Evolutionary conservation across 768 basidiomycete species (phyloP).

Genomic region (Neoboletus subvelutipes): DNA sequence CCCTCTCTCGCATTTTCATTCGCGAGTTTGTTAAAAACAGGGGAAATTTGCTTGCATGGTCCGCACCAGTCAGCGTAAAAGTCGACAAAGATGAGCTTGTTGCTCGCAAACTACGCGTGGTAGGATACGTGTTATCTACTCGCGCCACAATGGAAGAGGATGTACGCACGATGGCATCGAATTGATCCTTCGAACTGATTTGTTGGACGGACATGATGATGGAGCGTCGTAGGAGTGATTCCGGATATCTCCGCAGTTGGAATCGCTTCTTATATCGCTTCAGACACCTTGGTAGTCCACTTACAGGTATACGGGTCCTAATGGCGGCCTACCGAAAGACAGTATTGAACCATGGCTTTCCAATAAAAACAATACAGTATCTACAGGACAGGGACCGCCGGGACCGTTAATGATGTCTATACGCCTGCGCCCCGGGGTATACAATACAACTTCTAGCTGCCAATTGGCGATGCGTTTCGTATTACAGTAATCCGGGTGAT

Average conservation of each 20-base stretch:
- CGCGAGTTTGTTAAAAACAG: constrained; percentile 6
- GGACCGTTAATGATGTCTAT: too few relatives aligned
- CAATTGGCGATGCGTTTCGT: not conserved
- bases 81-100: constrained; percentile 16
- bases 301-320: too few relatives aligned
- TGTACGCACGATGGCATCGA: constrained; percentile 6
- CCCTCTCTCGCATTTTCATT: constrained; percentile 7
- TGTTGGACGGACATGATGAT: constrained; percentile 1
- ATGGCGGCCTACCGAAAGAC: too few relatives aligned
- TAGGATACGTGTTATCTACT: not conserved
- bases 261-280: not conserved
- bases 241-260: not conserved
- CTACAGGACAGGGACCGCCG: too few relatives aligned
- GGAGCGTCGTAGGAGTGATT: not conserved
- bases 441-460: not conserved
- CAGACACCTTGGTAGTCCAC: too few relatives aligned
- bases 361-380: too few relatives aligned
- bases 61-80: constrained; percentile 23
- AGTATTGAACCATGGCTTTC: too few relatives aligned
- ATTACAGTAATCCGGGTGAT: not conserved
- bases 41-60: constrained; percentile 18
- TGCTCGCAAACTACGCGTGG: not conserved
- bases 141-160: not conserved
- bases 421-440: too few relatives aligned
- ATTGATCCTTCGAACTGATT: not conserved